phyloP scores from a whole-genome alignment of 1,139 yeast genomes.

The Suhomyces ambrosiae region DNA sequence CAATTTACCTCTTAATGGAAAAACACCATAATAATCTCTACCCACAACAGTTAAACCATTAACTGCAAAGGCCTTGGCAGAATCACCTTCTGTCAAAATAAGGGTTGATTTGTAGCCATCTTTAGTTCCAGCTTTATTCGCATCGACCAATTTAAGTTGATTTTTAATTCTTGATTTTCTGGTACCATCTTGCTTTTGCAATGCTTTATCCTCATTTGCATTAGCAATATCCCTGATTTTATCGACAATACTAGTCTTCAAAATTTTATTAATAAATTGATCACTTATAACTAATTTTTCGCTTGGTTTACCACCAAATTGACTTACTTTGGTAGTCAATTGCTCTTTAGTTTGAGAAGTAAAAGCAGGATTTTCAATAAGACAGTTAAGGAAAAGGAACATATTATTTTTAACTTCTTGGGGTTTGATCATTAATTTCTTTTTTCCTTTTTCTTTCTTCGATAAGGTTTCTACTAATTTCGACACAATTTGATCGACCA shows the following conservation, averaged over 20 bases:
- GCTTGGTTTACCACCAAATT: constrained; percentile 75
- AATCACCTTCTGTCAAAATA: constrained; percentile 95
- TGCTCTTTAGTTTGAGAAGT: constrained; percentile 98
- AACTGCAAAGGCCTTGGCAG: constrained; percentile 91
- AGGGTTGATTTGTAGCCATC: constrained; percentile 92
- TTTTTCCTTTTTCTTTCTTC: constrained; percentile 75
- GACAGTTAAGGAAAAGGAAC: constrained; percentile 88
- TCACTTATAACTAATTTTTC: constrained; percentile 71
- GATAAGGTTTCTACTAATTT: constrained; percentile 64
- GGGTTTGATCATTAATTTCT: constrained; percentile 74
- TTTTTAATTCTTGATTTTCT: constrained; percentile 85
- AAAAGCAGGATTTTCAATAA: constrained; percentile 95
- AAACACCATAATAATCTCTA: constrained; percentile 92
- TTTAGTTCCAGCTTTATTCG: constrained; percentile 93
- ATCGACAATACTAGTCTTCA: constrained; percentile 79
- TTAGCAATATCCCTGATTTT: constrained; percentile 81
- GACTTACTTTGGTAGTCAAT: constrained; percentile 82
- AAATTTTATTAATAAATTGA: constrained; percentile 68
- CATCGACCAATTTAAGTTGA: constrained; percentile 90
- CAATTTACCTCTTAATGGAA: constrained; percentile 93
- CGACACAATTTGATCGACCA: constrained; percentile 80
- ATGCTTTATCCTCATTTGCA: constrained; percentile 84
- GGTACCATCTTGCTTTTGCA: constrained; percentile 90
- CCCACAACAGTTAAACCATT: constrained; percentile 96
- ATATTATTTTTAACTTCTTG: constrained; percentile 88